phyloP scores from a whole-genome alignment of 495 filamentous ascomycete genomes.

The Aspergillus mulundensis region DNA sequence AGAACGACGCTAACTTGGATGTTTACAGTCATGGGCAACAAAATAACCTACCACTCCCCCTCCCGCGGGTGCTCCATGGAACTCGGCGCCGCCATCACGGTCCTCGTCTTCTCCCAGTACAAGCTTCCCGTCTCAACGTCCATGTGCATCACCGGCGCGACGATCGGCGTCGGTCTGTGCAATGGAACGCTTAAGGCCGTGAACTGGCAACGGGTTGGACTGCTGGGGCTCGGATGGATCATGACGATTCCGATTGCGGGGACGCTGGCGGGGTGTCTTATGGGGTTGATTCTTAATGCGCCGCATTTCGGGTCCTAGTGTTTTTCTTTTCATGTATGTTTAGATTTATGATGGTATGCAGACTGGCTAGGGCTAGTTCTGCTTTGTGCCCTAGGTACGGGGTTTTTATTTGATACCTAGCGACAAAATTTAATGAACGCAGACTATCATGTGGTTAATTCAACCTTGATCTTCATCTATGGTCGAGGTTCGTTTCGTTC shows the following conservation, averaged over 20 bases:
- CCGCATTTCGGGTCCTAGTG: slow-evolving; percentile 41
- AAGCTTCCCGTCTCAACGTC: slow-evolving; percentile 57
- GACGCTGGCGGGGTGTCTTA: slow-evolving; percentile 54
- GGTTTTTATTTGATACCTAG: no score
- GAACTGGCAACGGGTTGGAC: slow-evolving; percentile 59
- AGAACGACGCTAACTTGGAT: slow-evolving; percentile 21
- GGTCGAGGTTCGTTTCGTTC: no score
- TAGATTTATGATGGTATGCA: no score
- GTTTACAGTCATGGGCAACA: slow-evolving; percentile 57
- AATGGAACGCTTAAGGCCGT: slow-evolving; percentile 55
- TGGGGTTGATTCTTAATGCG: slow-evolving; percentile 59
- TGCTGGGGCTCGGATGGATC: slow-evolving; percentile 55
- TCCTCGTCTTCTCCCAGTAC: slow-evolving; percentile 60
- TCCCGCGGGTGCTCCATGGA: slow-evolving; percentile 61
- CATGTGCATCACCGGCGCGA: slow-evolving; percentile 58
- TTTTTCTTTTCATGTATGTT: not conserved
- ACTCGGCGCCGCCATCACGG: slow-evolving; percentile 61
- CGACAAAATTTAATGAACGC: no score
- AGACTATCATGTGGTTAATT: no score
- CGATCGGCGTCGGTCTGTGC: slow-evolving; percentile 54
- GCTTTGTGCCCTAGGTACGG: no score
- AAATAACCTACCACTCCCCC: slow-evolving; percentile 63
- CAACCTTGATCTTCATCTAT: no score
- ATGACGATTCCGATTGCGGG: slow-evolving; percentile 61
- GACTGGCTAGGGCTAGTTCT: no score